These are phyloP conservation scores for Teunomyces panamensis DNA, from an alignment of 805 yeast genomes.

Conservation along the genomic window DNA sequence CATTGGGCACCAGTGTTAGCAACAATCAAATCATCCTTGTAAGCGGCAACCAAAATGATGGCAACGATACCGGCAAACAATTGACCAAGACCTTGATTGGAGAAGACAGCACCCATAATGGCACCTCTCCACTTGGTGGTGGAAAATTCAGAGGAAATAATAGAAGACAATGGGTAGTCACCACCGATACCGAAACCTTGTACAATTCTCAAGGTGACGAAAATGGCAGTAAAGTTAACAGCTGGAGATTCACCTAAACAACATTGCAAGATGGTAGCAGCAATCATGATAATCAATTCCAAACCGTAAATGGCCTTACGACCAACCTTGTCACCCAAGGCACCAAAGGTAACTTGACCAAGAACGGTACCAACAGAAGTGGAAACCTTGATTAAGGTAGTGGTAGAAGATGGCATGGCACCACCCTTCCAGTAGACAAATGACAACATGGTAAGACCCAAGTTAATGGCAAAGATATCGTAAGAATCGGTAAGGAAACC, in stretches of 20 bases:
- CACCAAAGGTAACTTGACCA: slow-evolving; percentile 86
- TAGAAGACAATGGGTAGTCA: slow-evolving; percentile 92
- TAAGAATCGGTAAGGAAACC: slow-evolving; percentile 93
- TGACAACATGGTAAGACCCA: slow-evolving; percentile 75
- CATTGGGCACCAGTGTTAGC: slow-evolving; percentile 61
- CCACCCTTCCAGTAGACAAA: slow-evolving; percentile 67
- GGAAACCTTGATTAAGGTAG: slow-evolving; percentile 77
- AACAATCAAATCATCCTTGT: slow-evolving; percentile 53
- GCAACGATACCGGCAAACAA: slow-evolving; percentile 83
- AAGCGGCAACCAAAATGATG: slow-evolving; percentile 70
- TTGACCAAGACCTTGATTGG: slow-evolving; percentile 98
- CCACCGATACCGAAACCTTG: slow-evolving; percentile 98
- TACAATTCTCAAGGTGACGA: slow-evolving; percentile 74
- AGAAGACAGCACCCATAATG: slow-evolving; percentile 93
- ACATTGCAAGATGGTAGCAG: slow-evolving; percentile 78
- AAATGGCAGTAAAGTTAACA: slow-evolving; percentile 67
- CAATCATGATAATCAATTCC: slow-evolving; percentile 81
- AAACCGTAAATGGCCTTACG: slow-evolving; percentile 85
- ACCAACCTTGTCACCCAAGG: slow-evolving; percentile 76
- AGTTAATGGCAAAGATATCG: slow-evolving; percentile 86
- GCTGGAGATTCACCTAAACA: slow-evolving; percentile 69
- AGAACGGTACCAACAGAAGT: slow-evolving; percentile 93
- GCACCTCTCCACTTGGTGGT: slow-evolving; percentile 98
- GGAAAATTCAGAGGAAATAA: slow-evolving; percentile 87
- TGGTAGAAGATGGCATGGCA: slow-evolving; percentile 64